phyloP scores from a whole-genome alignment of 2,329 filamentous ascomycete species.

The Aaosphaeria arxii region DNA sequence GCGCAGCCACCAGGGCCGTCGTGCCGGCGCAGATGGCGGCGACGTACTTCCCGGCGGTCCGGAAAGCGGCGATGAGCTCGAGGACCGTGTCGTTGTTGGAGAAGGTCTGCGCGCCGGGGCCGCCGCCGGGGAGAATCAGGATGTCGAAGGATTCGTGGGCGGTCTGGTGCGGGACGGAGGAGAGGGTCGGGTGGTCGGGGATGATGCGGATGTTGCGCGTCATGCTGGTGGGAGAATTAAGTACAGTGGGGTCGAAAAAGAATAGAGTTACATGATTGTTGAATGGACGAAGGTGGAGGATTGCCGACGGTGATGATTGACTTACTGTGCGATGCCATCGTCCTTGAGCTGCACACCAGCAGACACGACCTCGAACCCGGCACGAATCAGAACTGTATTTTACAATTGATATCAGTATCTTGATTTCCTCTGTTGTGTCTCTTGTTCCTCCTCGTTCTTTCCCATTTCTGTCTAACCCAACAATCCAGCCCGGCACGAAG shows the following conservation, averaged over 20 bases:
- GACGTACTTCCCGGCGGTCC: slow-evolving; percentile 26
- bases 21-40: slow-evolving; percentile 39
- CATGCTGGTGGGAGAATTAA: slow-evolving; percentile 20
- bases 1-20: slow-evolving; percentile 33
- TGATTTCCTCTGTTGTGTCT: no score
- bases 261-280: not conserved
- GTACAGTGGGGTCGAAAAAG: not conserved
- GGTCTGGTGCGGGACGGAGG: slow-evolving; percentile 8
- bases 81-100: slow-evolving; percentile 18
- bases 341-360: slow-evolving; percentile 35
- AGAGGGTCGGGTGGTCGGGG: slow-evolving; percentile 27
- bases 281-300: not conserved
- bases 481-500: no score
- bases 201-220: slow-evolving; percentile 36
- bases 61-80: slow-evolving; percentile 28
- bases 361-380: slow-evolving; percentile 36
- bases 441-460: no score
- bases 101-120: slow-evolving; percentile 35
- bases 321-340: slow-evolving; percentile 27
- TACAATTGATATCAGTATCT: no score
- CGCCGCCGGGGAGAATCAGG: slow-evolving; percentile 39
- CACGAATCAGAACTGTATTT: slow-evolving; percentile 33
- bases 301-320: not conserved
- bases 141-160: slow-evolving; percentile 26
- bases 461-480: no score